Conservation (phyloP, 345 rosid genomes). For the Gossypium rotundifolium region DNA sequence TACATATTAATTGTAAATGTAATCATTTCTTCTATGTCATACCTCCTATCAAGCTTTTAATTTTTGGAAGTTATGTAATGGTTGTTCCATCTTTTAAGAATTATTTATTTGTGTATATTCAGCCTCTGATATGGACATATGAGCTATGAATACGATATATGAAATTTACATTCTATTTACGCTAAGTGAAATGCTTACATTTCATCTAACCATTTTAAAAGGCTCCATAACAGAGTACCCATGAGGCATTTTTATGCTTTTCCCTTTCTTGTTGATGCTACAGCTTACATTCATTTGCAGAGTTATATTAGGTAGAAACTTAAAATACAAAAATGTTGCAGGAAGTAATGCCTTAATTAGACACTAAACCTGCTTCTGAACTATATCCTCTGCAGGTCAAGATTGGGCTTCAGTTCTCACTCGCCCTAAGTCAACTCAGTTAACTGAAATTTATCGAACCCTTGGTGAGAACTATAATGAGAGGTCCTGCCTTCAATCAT, state of each 20-base stretch:
- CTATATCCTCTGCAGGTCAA: constrained; percentile 46
- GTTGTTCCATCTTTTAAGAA: not conserved
- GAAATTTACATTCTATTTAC: too few relatives aligned
- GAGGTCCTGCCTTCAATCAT: constrained; percentile 90
- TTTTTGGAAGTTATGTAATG: too few relatives aligned
- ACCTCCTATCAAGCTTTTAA: not conserved
- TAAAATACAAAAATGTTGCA: not conserved
- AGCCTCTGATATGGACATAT: too few relatives aligned
- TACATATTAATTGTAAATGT: not conserved
- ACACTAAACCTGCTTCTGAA: not conserved
- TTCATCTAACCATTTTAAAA: too few relatives aligned
- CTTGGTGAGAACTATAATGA: constrained; percentile 83
- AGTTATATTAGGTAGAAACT: not conserved
- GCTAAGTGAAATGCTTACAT: not conserved
- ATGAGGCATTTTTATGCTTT: not conserved
- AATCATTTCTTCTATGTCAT: not conserved
- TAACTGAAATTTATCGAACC: constrained; percentile 74
- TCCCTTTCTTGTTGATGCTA: not conserved
- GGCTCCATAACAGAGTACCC: not conserved
- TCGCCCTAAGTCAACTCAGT: constrained; percentile 63
- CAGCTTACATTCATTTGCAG: not conserved
- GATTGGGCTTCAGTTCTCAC: constrained; percentile 92
- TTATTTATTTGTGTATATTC: not conserved
- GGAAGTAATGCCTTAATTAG: not conserved
- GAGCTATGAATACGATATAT: not conserved